A percentile compares a stretch with the other conserved stretches of the same genome.
phyloP scores from a whole-genome alignment of 2,329 filamentous ascomycete species.

The Myriosclerotinia duriaeana region DNA sequence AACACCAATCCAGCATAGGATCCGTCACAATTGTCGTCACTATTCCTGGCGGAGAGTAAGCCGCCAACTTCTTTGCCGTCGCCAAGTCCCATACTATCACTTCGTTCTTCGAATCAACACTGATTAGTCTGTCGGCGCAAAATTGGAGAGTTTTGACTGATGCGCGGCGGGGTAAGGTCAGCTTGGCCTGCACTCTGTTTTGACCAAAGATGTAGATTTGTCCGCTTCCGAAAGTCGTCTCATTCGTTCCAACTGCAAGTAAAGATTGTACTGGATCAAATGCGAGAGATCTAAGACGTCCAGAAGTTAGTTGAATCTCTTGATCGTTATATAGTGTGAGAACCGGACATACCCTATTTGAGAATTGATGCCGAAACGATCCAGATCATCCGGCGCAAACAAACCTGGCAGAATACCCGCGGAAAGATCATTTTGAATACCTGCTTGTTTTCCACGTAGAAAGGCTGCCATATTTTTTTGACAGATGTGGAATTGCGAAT shows the following conservation, averaged over 20 bases:
- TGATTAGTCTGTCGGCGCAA: conserved; percentile 80
- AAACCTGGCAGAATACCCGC: conserved; percentile 73
- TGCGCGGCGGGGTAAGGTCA: conserved; percentile 68
- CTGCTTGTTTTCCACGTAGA: conserved; percentile 87
- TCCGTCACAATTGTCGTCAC: conserved; percentile 77
- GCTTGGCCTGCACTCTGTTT: conserved; percentile 72
- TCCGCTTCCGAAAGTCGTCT: conserved; percentile 80
- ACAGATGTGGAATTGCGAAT: neutral
- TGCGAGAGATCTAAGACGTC: conserved; percentile 64
- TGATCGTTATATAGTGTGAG: neutral
- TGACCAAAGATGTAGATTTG: conserved; percentile 89
- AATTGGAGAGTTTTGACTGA: conserved; percentile 81
- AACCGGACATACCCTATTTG: conserved; percentile 57
- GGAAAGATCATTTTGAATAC: conserved; percentile 88
- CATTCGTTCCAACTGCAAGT: conserved; percentile 84
- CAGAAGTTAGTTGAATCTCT: conserved; percentile 24
- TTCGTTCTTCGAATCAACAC: conserved; percentile 83
- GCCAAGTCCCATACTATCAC: conserved; percentile 80
- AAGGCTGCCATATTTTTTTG: conserved; percentile 71
- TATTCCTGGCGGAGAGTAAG: conserved; percentile 73
- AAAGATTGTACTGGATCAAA: conserved; percentile 95
- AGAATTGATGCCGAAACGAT: conserved; percentile 78
- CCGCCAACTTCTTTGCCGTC: conserved; percentile 62
- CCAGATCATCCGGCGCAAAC: conserved; percentile 81
- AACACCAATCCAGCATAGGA: conserved; percentile 88